A percentile compares a stretch with the other conserved stretches of the same genome.
Conservation (phyloP, 225 moss, liverwort and hornwort species). For the Marchantia paleacea region DNA sequence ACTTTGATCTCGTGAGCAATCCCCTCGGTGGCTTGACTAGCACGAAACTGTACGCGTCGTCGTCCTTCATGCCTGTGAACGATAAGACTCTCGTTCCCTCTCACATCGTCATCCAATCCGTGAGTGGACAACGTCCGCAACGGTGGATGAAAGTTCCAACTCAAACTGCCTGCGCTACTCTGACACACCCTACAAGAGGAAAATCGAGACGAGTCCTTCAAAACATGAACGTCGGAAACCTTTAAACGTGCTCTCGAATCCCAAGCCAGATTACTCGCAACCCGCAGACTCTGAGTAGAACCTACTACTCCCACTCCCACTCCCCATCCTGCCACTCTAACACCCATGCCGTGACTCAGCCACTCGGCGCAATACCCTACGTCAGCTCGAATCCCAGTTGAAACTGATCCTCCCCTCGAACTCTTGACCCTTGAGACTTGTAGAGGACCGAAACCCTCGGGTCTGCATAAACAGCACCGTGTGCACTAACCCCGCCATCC, state of each 20-base stretch:
- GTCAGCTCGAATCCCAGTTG: no score
- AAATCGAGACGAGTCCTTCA: neutral
- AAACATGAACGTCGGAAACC: neutral
- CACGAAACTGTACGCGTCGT: neutral
- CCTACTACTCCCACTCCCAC: no score
- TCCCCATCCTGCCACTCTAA: no score
- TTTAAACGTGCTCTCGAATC: neutral
- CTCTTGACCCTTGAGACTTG: no score
- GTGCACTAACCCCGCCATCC: no score
- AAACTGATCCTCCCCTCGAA: no score
- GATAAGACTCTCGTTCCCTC: neutral
- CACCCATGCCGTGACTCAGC: no score
- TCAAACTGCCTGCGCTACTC: neutral
- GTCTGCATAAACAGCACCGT: no score
- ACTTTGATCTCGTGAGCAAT: conserved; percentile 49
- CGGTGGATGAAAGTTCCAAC: neutral
- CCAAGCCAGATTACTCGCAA: no score
- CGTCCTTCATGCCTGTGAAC: neutral
- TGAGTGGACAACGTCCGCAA: neutral
- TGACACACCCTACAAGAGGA: neutral
- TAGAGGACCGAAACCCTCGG: no score
- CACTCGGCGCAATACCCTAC: no score
- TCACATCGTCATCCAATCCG: neutral
- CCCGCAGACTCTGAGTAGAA: no score
- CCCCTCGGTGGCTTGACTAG: neutral